phyloP scores from a whole-genome alignment of 2,329 filamentous ascomycete genomes.

The Lomentospora prolificans region DNA sequence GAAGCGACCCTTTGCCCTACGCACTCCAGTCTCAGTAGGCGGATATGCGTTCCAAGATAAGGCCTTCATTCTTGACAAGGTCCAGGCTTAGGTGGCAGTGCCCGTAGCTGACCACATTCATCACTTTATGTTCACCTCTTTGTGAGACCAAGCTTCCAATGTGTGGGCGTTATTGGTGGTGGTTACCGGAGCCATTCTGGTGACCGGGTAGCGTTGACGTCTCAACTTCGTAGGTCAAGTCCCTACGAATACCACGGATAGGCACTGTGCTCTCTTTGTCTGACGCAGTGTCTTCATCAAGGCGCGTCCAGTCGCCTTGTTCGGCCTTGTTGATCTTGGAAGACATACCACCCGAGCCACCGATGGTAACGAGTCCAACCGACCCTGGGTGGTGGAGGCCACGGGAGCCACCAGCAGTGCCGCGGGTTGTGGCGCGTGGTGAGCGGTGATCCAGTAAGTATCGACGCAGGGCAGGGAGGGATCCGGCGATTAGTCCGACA shows the following conservation, averaged over 20 bases:
- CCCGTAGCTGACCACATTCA: not conserved
- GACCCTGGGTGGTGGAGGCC: constrained; percentile 1
- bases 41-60: too few relatives aligned
- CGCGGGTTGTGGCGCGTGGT: not conserved
- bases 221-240: constrained; percentile 9
- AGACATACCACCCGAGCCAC: constrained; percentile 9
- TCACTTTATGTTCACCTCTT: not conserved
- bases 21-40: too few relatives aligned
- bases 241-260: constrained; percentile 11
- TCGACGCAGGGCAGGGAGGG: constrained; percentile 13
- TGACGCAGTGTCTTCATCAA: constrained; percentile 11
- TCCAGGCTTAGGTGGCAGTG: too few relatives aligned
- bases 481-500: constrained; percentile 15
- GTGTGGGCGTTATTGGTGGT: not conserved
- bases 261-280: constrained; percentile 13
- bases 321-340: constrained; percentile 10
- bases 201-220: not conserved
- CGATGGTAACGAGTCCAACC: constrained; percentile 11
- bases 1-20: too few relatives aligned
- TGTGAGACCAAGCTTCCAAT: not conserved
- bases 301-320: constrained; percentile 12
- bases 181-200: not conserved
- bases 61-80: too few relatives aligned
- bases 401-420: constrained; percentile 3
- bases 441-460: constrained; percentile 10